A percentile compares a stretch with the other conserved stretches of the same genome.
phyloP scores from a whole-genome alignment of 495 filamentous ascomycete species.

The Annulohypoxylon nitens region DNA sequence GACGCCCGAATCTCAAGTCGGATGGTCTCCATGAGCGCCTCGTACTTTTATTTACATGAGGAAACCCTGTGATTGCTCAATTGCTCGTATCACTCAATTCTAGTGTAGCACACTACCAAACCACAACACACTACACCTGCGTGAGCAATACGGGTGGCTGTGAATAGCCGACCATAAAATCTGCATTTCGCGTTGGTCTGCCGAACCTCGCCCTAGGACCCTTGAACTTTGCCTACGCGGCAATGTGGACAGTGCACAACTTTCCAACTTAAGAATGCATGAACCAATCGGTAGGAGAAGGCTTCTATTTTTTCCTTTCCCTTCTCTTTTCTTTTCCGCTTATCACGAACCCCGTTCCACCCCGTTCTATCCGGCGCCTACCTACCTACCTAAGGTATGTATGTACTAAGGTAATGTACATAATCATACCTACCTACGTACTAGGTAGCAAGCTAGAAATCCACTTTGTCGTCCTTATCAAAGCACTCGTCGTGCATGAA shows the following conservation, averaged over 20 bases:
- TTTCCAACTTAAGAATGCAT: constrained; percentile 11
- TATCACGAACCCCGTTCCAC: constrained; percentile 23
- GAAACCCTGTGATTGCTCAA: constrained; percentile 46
- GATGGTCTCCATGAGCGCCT: constrained; percentile 34
- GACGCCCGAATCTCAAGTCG: constrained; percentile 43
- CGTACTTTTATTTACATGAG: constrained; percentile 45
- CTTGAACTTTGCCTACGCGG: constrained; percentile 20
- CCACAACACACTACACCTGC: constrained; percentile 28
- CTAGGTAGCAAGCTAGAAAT: neutral
- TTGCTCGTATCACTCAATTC: constrained; percentile 48
- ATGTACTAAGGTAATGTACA: neutral
- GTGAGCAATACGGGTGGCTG: constrained; percentile 45
- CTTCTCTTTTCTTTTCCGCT: constrained; percentile 6
- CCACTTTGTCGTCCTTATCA: constrained; percentile 14
- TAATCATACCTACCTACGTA: neutral
- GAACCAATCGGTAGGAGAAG: constrained; percentile 26
- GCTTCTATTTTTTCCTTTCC: constrained; percentile 5
- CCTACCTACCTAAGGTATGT: constrained; percentile 5
- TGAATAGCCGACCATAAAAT: constrained; percentile 44
- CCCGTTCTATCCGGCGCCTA: constrained; percentile 7
- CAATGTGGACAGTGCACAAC: constrained; percentile 3
- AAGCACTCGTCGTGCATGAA: constrained; percentile 20
- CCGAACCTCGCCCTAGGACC: constrained; percentile 21
- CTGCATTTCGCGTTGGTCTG: constrained; percentile 43
- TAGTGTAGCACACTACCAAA: constrained; percentile 33